Evolutionary conservation across 176 grass and related monocot species (phyloP).

Genomic region (sorghum (Sorghum bicolor)): Sorghum_bicolor_NCBIv3 NC_012872.2:8200501-8201000

Average conservation of each 20-base stretch:
- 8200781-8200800: constrained; percentile 6
- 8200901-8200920: constrained; percentile 49
- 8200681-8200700: neutral
- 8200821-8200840: constrained; percentile 97
- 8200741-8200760: neutral
- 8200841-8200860: constrained; percentile 89
- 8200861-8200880: constrained; percentile 75
- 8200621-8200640: neutral
- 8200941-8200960: constrained; percentile 70
- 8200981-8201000: constrained; percentile 81
- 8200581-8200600: neutral
- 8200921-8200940: constrained; percentile 49
- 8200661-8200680: neutral
- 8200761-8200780: neutral
- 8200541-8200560: constrained; percentile 11
- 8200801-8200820: constrained; percentile 85
- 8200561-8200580: neutral
- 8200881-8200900: constrained; percentile 78
- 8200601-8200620: neutral
- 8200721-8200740: neutral
- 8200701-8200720: neutral
- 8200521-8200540: neutral
- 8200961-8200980: constrained; percentile 73
- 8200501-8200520: neutral
- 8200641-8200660: neutral